phyloP scores from a whole-genome alignment of 139 green algal species.

The Chlorella sp. region DNA sequence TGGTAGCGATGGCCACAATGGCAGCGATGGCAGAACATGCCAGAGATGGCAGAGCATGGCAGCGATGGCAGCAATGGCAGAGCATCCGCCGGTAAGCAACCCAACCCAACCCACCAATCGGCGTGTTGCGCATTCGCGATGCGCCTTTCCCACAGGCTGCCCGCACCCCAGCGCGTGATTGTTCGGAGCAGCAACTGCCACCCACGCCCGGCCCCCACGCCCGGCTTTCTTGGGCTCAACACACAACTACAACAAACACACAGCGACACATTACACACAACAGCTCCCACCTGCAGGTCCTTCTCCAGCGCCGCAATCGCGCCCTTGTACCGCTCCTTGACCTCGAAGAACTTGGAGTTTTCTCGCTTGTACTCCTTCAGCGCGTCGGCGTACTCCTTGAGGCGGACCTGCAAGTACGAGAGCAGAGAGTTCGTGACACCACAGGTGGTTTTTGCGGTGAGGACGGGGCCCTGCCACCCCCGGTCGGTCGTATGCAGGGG shows the following conservation, averaged over 20 bases:
- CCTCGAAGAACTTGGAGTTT: constrained; percentile 38
- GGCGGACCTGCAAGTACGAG: constrained; percentile 3
- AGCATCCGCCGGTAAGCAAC: no score
- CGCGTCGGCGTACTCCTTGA: constrained; percentile 23
- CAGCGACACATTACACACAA: background rate
- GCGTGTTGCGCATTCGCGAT: no score
- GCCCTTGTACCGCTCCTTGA: constrained; percentile 45
- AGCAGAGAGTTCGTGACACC: background rate
- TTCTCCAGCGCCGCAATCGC: constrained; percentile 34
- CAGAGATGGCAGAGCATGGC: no score
- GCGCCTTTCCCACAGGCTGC: no score
- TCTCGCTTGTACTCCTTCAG: constrained; percentile 39
- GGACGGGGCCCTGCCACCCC: background rate
- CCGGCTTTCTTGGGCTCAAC: no score
- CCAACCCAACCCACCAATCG: no score
- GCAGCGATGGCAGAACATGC: background rate
- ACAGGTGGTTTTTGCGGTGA: background rate
- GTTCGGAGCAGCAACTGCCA: no score
- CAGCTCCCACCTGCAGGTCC: constrained; percentile 20
- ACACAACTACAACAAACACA: no score
- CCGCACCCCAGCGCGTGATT: no score
- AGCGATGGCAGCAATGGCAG: no score
- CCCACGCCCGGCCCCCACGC: no score
- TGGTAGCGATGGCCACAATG: background rate
- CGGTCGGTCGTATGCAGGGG: background rate